Evolutionary conservation across 2,329 filamentous ascomycete species (phyloP), one percentile per base, ranked within the genome.

Genomic region (Fusarium agapanthi): DNA sequence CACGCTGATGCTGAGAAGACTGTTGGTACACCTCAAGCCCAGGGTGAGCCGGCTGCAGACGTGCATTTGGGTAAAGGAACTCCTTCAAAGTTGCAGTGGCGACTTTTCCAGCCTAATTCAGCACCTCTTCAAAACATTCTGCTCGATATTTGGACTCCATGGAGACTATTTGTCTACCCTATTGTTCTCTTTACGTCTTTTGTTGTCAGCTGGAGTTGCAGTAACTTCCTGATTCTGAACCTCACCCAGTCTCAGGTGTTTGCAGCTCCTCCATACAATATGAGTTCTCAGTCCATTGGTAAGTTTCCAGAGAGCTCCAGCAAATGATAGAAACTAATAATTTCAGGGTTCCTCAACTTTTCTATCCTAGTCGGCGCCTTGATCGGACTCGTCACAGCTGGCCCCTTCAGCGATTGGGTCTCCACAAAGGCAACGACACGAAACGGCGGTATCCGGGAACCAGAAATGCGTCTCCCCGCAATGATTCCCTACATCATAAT

Each of bases 131-230:
- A 32, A 20, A 62, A 15, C 2, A 63, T 64, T 2, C 22, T 64
- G 8, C 32, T 62, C 2, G 61, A 64, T 5, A 9, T 64, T 1
- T 64, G 61, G 61, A 63, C 61, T 1, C 58, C 61, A 16, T 64
- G 45, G 58, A 62, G 38, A 35, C 45, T 64, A 1, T 64, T 64
- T 0, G 11, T 35, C 5, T 64, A 64, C 16, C 57, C 61, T 5
- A 64, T 64, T 4, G 61, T 64, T 0, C 57, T 64, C 3, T 64
- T 62, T 34, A 57, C 61, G 7, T 45, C 61, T 6, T 64, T 64
- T 2, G 61, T 64, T 5, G 61, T 64, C 8, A 64, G 61, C 38
- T 63, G 61, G 61, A 64, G 61, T 20, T 64, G 61, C n/a, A 64
- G 61, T 14, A 64, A 64, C 45, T 64, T 64, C 18, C 3, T 64